phyloP scores from a whole-genome alignment of 2,329 filamentous ascomycete genomes.

The Colletotrichum gigasporum region DNA sequence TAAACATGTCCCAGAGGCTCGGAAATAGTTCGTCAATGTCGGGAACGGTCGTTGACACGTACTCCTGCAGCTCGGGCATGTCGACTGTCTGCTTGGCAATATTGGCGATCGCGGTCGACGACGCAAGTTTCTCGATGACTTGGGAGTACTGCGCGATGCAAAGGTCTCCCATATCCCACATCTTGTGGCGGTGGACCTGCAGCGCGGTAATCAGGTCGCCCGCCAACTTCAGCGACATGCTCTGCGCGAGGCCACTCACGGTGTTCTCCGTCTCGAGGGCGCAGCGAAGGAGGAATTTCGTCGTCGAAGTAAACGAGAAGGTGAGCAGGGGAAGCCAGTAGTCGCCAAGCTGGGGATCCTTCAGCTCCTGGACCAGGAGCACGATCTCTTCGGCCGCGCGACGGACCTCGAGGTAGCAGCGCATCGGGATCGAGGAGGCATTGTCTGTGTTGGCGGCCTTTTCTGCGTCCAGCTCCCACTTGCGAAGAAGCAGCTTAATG shows the following conservation, averaged over 20 bases:
- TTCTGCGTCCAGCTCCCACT: conserved; percentile 55
- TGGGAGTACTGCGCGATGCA: conserved; percentile 59
- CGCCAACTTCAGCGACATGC: conserved; percentile 52
- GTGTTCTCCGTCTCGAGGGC: conserved; percentile 54
- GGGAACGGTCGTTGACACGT: conserved; percentile 22
- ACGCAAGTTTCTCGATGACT: conserved; percentile 54
- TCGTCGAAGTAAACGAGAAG: conserved; percentile 58
- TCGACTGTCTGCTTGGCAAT: conserved; percentile 17
- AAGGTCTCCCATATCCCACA: conserved; percentile 61
- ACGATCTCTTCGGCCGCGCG: conserved; percentile 59
- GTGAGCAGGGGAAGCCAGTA: conserved; percentile 61
- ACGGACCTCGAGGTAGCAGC: conserved; percentile 50
- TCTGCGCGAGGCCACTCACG: conserved; percentile 44
- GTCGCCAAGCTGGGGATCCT: conserved; percentile 51
- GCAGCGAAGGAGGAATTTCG: conserved; percentile 59
- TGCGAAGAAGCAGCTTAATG: conserved; percentile 54
- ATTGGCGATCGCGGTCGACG: conserved; percentile 32
- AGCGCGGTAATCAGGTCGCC: conserved; percentile 51
- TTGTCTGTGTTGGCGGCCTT: conserved; percentile 35
- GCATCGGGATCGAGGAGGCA: conserved; percentile 33
- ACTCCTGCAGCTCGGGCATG: conserved; percentile 27
- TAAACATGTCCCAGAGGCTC: conserved; percentile 28
- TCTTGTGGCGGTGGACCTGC: conserved; percentile 46
- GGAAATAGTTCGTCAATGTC: conserved; percentile 30
- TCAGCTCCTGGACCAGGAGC: conserved; percentile 55